Evolutionary conservation across 805 yeast species (phyloP).

Genomic region (Scheffersomyces ergatensis): DNA sequence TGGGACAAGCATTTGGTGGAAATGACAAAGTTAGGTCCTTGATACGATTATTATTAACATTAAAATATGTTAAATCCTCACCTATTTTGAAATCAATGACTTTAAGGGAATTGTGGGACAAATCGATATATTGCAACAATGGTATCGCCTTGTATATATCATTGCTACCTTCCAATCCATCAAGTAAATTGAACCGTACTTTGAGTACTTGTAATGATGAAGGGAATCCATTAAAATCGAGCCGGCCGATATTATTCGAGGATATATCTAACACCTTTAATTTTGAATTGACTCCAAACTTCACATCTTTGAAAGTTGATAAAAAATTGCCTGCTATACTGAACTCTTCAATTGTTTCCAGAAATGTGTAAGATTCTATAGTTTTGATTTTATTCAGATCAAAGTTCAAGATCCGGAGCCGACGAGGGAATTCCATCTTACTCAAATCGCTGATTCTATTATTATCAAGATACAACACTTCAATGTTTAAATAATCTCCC

Average conservation of each 20-base stretch:
- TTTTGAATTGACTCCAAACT: slow-evolving; percentile 7
- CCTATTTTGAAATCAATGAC: not conserved
- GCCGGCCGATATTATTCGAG: slow-evolving; percentile 9
- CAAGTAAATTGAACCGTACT: not conserved
- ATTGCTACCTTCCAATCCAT: not conserved
- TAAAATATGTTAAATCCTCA: not conserved
- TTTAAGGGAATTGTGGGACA: not conserved
- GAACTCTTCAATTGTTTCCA: slow-evolving; percentile 11
- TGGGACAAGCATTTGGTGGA: not conserved
- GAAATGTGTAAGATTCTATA: slow-evolving; percentile 8
- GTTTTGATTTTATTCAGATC: slow-evolving; percentile 13
- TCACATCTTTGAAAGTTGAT: slow-evolving; percentile 6
- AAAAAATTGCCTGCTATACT: slow-evolving; percentile 16
- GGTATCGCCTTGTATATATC: not conserved
- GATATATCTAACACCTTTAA: slow-evolving; percentile 11
- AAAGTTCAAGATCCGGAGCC: slow-evolving; percentile 11
- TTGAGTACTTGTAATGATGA: slow-evolving; percentile 1
- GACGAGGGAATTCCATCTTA: slow-evolving; percentile 11
- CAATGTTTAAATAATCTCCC: slow-evolving; percentile 10
- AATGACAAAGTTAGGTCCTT: not conserved
- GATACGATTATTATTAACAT: not conserved
- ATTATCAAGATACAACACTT: slow-evolving; percentile 13
- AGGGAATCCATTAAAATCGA: slow-evolving; percentile 7
- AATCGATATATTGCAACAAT: not conserved
- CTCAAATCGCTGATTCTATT: slow-evolving; percentile 11